phyloP scores from a whole-genome alignment of 495 filamentous ascomycete genomes.

The Amniculicola lignicola region DNA sequence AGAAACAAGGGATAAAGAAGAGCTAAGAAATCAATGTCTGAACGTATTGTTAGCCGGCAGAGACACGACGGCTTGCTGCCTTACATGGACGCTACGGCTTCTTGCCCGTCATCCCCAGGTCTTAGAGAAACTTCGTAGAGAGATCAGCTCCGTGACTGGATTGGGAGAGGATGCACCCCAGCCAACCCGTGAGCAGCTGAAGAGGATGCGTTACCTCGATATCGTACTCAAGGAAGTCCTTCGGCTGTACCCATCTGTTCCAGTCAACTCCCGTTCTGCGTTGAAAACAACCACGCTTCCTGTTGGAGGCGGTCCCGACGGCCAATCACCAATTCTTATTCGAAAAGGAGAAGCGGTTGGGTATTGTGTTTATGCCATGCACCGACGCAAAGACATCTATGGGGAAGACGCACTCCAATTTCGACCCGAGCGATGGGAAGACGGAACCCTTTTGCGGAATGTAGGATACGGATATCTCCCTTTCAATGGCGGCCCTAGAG shows the following conservation, averaged over 20 bases:
- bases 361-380: slow-evolving; percentile 26
- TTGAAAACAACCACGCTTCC: slow-evolving; percentile 3
- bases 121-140: slow-evolving; percentile 23
- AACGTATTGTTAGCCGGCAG: slow-evolving; percentile 52
- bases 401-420: slow-evolving; percentile 5
- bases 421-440: slow-evolving; percentile 10
- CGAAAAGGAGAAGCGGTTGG: slow-evolving; percentile 27
- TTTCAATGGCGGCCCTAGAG: slow-evolving; percentile 39
- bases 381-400: slow-evolving; percentile 6
- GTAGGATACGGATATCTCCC: slow-evolving; percentile 36
- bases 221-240: slow-evolving; percentile 24
- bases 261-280: slow-evolving; percentile 11
- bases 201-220: slow-evolving; percentile 40
- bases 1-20: slow-evolving; percentile 35
- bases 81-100: slow-evolving; percentile 49
- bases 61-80: slow-evolving; percentile 56
- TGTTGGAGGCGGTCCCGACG: neutral
- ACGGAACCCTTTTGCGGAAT: slow-evolving; percentile 15
- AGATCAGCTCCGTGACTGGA: slow-evolving; percentile 6
- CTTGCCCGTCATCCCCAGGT: slow-evolving; percentile 39
- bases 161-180: slow-evolving; percentile 37
- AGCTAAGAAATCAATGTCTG: slow-evolving; percentile 40
- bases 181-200: slow-evolving; percentile 41
- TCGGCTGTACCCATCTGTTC: slow-evolving; percentile 19
- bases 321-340: slow-evolving; percentile 5